phyloP scores from a whole-genome alignment of 176 grass and related monocot species.

The Eragrostis nindensis region DNA sequence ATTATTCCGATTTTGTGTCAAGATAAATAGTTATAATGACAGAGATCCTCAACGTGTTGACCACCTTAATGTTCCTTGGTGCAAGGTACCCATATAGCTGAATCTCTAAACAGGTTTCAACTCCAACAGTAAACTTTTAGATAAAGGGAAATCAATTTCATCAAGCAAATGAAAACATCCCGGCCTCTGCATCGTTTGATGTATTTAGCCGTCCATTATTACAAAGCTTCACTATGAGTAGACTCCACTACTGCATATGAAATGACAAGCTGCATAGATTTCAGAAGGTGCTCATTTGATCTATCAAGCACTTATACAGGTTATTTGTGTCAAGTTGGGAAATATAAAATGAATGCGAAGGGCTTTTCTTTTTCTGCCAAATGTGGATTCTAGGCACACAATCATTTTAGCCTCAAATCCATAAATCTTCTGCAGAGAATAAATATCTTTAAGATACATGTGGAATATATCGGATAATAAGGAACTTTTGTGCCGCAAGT shows the following conservation, averaged over 20 bases:
- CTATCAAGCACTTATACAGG: not conserved
- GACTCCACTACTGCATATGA: too few relatives aligned
- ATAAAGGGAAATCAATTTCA: too few relatives aligned
- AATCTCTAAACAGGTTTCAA: not conserved
- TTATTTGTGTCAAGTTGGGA: slow-evolving; percentile 2
- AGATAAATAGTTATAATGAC: not conserved
- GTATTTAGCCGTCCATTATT: too few relatives aligned
- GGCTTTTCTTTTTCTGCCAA: slow-evolving; percentile 49
- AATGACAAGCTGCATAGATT: not conserved
- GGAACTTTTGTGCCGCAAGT: slow-evolving; percentile 31
- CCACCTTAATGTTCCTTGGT: not conserved
- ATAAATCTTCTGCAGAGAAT: slow-evolving; percentile 45
- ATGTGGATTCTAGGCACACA: slow-evolving; percentile 47
- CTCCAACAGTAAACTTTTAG: slow-evolving; percentile 13
- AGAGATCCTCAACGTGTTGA: not conserved
- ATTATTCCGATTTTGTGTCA: not conserved
- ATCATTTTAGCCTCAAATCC: slow-evolving; percentile 8
- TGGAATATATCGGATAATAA: slow-evolving; percentile 32
- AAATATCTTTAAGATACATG: slow-evolving; percentile 48
- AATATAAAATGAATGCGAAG: slow-evolving; percentile 25
- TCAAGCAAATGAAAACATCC: too few relatives aligned
- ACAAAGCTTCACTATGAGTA: too few relatives aligned
- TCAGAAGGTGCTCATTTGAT: not conserved
- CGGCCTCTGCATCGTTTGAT: too few relatives aligned
- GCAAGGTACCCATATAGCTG: not conserved